phyloP scores from a whole-genome alignment of 345 rosid genomes.

The Passiflora organensis region DNA sequence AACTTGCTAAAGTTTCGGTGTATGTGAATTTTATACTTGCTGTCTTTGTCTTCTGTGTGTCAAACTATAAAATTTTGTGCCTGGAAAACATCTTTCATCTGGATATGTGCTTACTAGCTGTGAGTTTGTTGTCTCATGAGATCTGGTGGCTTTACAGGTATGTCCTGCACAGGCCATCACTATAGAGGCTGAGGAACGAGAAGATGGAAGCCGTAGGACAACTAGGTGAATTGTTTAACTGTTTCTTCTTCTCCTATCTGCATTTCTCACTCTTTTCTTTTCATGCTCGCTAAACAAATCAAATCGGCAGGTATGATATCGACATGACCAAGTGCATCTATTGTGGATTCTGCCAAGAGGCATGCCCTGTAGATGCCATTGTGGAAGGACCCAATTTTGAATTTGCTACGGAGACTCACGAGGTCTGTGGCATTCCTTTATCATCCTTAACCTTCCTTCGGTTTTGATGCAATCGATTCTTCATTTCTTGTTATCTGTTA shows the following conservation, averaged over 20 bases:
- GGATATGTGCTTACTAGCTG: background rate
- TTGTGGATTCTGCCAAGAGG: constrained; percentile 98
- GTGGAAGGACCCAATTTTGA: constrained; percentile 98
- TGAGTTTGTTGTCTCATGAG: constrained; percentile 9
- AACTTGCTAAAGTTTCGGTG: too few relatives aligned
- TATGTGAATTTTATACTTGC: too few relatives aligned
- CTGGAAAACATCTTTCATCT: background rate
- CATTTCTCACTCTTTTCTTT: background rate
- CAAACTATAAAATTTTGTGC: too few relatives aligned
- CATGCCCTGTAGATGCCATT: constrained; percentile 98
- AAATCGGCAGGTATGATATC: constrained; percentile 64
- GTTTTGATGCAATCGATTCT: background rate
- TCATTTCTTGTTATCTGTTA: constrained; percentile 5
- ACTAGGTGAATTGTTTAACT: constrained; percentile 50
- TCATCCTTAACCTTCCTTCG: background rate
- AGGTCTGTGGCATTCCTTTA: constrained; percentile 39
- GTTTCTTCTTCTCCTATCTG: background rate
- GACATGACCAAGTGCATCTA: constrained; percentile 98
- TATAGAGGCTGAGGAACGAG: constrained; percentile 95
- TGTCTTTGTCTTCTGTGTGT: too few relatives aligned
- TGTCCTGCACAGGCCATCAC: constrained; percentile 99
- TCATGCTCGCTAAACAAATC: constrained; percentile 2
- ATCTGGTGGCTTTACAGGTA: constrained; percentile 40
- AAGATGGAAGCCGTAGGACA: constrained; percentile 98
- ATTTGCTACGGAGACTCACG: constrained; percentile 93